These are phyloP conservation scores for Colletotrichum somersetense DNA, from an alignment of 2,329 filamentous ascomycete genomes.

Conservation along the genomic window DNA sequence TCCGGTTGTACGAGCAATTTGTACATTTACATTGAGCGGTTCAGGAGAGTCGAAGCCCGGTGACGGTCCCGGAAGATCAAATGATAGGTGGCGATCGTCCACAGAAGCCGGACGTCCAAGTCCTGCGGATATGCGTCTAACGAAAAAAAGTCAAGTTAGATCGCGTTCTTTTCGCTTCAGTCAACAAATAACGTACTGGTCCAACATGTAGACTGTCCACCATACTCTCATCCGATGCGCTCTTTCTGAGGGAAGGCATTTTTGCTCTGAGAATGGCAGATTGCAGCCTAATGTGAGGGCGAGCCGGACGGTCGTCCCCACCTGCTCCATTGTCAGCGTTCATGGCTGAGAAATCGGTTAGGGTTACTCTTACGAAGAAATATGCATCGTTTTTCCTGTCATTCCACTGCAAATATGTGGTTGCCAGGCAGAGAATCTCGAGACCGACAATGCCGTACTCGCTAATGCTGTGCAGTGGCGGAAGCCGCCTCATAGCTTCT, in stretches of 20 bases:
- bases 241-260: slow-evolving; percentile 46
- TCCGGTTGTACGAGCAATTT: slow-evolving; percentile 46
- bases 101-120: slow-evolving; percentile 47
- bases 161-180: no score
- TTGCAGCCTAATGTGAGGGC: slow-evolving; percentile 47
- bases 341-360: background rate
- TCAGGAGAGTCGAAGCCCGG: slow-evolving; percentile 46
- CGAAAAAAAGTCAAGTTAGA: background rate
- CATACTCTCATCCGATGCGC: slow-evolving; percentile 47
- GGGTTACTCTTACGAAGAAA: slow-evolving; percentile 44
- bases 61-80: slow-evolving; percentile 46
- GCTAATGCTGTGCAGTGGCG: slow-evolving; percentile 46
- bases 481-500: slow-evolving; percentile 46
- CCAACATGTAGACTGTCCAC: slow-evolving; percentile 50
- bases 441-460: slow-evolving; percentile 46
- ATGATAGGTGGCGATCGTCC: slow-evolving; percentile 47
- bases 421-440: slow-evolving; percentile 46
- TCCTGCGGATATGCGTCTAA: slow-evolving; percentile 46
- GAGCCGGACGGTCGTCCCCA: slow-evolving; percentile 46
- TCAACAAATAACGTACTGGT: slow-evolving; percentile 41
- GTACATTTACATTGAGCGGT: slow-evolving; percentile 47
- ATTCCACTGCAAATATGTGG: slow-evolving; percentile 48
- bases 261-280: slow-evolving; percentile 45
- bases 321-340: slow-evolving; percentile 26
- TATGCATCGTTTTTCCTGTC: slow-evolving; percentile 49